Conservation (phyloP, 225 moss, liverwort and hornwort species). For the Neckera pumila region DNA sequence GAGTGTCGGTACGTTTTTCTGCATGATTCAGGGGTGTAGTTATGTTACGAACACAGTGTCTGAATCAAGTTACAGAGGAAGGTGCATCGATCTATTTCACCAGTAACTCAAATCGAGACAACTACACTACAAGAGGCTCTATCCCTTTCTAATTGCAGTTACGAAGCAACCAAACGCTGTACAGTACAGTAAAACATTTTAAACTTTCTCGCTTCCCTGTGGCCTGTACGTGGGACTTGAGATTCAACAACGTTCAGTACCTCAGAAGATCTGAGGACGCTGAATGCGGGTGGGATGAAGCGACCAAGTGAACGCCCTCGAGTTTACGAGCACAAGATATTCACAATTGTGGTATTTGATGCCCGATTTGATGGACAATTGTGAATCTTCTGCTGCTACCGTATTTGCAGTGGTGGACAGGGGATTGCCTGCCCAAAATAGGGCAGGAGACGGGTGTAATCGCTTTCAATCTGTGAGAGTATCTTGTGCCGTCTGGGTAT, state of each 20-base stretch:
- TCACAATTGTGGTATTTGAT: background rate
- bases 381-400: background rate
- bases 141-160: background rate
- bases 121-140: background rate
- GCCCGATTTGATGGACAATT: background rate
- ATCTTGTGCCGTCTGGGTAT: background rate
- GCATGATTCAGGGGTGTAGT: background rate
- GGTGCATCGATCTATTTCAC: background rate
- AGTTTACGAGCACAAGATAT: background rate
- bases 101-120: background rate
- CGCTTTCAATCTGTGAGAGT: background rate
- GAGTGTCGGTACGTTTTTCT: background rate
- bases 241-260: background rate
- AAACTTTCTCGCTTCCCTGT: background rate
- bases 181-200: too few relatives aligned
- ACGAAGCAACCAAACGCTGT: background rate
- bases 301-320: background rate
- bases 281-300: background rate
- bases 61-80: background rate
- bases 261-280: background rate
- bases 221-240: too few relatives aligned
- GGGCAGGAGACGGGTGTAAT: background rate
- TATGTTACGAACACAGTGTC: background rate
- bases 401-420: background rate
- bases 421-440: background rate